A percentile compares a stretch with the other conserved stretches of the same genome.
phyloP scores from a whole-genome alignment of 2,329 filamentous ascomycete species.

The Fonsecaea multimorphosa region DNA sequence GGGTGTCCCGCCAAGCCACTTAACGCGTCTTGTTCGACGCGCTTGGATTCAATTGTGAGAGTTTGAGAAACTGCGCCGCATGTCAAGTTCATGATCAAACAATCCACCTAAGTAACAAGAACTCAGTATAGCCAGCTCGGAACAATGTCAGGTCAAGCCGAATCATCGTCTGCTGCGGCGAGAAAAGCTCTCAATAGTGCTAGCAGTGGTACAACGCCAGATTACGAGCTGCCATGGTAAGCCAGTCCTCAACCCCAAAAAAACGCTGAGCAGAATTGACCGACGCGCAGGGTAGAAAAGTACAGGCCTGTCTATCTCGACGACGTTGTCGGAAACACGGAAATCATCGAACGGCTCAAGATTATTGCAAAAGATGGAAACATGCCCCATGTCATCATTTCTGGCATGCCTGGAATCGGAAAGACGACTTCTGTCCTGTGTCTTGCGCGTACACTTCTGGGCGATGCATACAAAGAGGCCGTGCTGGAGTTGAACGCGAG shows the following conservation, averaged over 20 bases:
- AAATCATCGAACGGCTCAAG: conserved; percentile 95
- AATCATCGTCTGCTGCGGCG: conserved; percentile 54
- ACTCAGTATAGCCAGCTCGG: background rate
- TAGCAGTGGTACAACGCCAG: conserved; percentile 48
- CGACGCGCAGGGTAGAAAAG: conserved; percentile 83
- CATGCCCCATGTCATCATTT: conserved; percentile 99
- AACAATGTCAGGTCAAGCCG: conserved; percentile 47
- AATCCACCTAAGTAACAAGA: background rate
- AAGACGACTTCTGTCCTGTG: conserved; percentile 97
- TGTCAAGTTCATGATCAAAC: background rate
- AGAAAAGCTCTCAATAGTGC: conserved; percentile 50
- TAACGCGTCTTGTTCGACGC: conserved; percentile 19
- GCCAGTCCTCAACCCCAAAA: background rate
- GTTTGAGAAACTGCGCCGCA: background rate
- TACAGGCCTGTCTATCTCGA: conserved; percentile 94
- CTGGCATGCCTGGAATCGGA: conserved; percentile 98
- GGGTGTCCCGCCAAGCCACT: conserved; percentile 13
- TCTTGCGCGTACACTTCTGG: conserved; percentile 86
- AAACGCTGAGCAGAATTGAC: conserved; percentile 2
- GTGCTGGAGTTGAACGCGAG: conserved; percentile 95
- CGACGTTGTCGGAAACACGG: conserved; percentile 96
- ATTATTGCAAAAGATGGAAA: conserved; percentile 99
- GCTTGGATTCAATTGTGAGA: conserved; percentile 1
- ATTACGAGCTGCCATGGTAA: conserved; percentile 59
- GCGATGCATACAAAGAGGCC: conserved; percentile 94